Evolutionary conservation across 495 filamentous ascomycete species (phyloP).

Genomic region (Talaromyces stipitatus): DNA sequence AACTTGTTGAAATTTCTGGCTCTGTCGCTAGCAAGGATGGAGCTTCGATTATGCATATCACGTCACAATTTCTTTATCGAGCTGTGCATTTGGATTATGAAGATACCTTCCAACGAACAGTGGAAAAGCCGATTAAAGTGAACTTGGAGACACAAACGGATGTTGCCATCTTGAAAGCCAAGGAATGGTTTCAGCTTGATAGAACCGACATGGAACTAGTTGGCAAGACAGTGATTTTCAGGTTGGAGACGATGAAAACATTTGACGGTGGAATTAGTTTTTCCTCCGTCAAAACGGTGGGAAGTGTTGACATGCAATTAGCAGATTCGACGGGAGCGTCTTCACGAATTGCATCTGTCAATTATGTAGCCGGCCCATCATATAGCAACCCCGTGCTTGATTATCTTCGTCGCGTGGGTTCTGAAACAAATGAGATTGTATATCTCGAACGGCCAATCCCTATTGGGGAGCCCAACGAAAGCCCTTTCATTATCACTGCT

Average conservation of each 20-base stretch:
- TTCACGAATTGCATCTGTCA: constrained; percentile 80
- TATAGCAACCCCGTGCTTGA: constrained; percentile 96
- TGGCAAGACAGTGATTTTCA: constrained; percentile 87
- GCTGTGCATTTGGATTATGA: constrained; percentile 87
- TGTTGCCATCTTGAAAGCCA: constrained; percentile 85
- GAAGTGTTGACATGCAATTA: too few species aligned
- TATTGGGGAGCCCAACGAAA: constrained; percentile 83
- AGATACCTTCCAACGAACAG: constrained; percentile 96
- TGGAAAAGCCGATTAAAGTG: constrained; percentile 89
- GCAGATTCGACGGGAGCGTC: too few species aligned
- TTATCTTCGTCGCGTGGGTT: constrained; percentile 85
- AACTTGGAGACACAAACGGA: constrained; percentile 79
- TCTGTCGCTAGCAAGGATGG: constrained; percentile 86
- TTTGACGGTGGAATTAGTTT: constrained; percentile 93
- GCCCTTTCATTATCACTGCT: constrained; percentile 72
- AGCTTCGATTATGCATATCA: constrained; percentile 89
- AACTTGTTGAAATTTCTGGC: constrained; percentile 98
- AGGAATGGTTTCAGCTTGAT: constrained; percentile 90
- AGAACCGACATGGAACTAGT: constrained; percentile 73
- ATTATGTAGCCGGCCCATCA: constrained; percentile 83
- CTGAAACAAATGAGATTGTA: constrained; percentile 91
- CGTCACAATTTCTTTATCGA: constrained; percentile 93
- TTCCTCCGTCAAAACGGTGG: constrained; percentile 72
- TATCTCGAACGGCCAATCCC: constrained; percentile 96
- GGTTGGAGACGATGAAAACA: constrained; percentile 78